A percentile compares a stretch with the other conserved stretches of the same genome.
Evolutionary conservation across 139 green algal genomes (phyloP).

Genomic region (Coelastrella sp.): DNA sequence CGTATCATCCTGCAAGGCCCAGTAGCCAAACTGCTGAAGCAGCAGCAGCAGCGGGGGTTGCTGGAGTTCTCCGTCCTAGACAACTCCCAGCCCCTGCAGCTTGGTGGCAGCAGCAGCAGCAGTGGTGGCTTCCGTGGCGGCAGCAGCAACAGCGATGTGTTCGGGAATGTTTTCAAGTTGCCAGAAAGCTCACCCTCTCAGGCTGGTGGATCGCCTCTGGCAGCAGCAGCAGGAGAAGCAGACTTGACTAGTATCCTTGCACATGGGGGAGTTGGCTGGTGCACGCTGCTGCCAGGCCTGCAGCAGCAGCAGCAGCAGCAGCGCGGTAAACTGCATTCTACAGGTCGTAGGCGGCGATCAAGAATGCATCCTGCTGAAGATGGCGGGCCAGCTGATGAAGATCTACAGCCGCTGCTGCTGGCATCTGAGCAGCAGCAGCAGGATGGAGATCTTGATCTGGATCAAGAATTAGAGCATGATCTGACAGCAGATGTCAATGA

Average conservation of each 20-base stretch:
- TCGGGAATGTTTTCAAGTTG: background rate
- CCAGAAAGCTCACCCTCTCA: background rate
- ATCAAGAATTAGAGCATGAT: background rate
- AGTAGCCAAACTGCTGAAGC: background rate
- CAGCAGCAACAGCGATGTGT: background rate
- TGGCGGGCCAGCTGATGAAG: background rate
- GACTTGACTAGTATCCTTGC: background rate
- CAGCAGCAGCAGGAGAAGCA: background rate
- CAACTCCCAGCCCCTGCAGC: background rate
- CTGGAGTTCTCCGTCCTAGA: background rate
- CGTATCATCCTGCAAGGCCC: background rate
- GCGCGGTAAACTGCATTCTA: too few species aligned
- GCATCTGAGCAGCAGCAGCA: background rate
- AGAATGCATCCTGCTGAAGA: background rate
- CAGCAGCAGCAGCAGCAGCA: background rate
- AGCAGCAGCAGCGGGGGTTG: background rate
- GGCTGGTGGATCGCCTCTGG: background rate
- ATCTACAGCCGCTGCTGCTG: background rate
- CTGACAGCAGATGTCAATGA: background rate
- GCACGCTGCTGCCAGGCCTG: background rate
- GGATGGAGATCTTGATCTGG: background rate
- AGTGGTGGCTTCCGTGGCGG: background rate
- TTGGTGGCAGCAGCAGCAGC: background rate
- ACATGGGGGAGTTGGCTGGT: background rate
- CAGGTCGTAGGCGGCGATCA: background rate